Evolutionary conservation across 345 rosid species (phyloP).

Genomic region (Dipteronia sinensis): DNA sequence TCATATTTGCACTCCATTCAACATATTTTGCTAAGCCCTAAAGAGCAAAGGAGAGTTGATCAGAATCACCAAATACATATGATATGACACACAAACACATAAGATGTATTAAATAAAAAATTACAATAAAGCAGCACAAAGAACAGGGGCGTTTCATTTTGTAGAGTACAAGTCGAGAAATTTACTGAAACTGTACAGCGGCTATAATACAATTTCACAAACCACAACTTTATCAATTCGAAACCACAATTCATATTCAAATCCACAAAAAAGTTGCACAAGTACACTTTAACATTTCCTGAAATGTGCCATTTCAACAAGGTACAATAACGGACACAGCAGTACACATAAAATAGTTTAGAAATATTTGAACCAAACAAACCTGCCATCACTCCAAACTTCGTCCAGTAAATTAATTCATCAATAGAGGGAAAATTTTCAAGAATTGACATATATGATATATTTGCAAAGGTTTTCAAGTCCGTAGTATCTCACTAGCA

Average conservation of each 20-base stretch:
- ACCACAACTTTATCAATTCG: neutral
- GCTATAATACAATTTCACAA: neutral
- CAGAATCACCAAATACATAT: neutral
- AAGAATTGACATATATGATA: neutral
- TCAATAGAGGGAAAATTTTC: neutral
- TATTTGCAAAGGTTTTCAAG: neutral
- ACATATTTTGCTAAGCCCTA: slow-evolving; percentile 96
- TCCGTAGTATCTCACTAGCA: neutral
- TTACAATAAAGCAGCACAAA: neutral
- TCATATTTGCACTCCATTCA: slow-evolving; percentile 98
- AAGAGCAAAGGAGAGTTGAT: slow-evolving; percentile 5
- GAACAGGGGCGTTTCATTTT: neutral
- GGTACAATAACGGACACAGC: neutral
- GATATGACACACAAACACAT: neutral
- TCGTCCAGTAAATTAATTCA: neutral
- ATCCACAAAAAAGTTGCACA: neutral
- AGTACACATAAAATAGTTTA: neutral
- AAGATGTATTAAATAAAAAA: neutral
- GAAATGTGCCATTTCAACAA: neutral
- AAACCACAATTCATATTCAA: neutral
- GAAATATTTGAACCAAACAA: neutral
- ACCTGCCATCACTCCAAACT: neutral
- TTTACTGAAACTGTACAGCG: neutral
- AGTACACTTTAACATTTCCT: neutral
- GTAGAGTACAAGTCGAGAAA: neutral